Base-by-base conservation (phyloP, 2,329 filamentous ascomycete genomes). In the Fusarium anguioides region DNA sequence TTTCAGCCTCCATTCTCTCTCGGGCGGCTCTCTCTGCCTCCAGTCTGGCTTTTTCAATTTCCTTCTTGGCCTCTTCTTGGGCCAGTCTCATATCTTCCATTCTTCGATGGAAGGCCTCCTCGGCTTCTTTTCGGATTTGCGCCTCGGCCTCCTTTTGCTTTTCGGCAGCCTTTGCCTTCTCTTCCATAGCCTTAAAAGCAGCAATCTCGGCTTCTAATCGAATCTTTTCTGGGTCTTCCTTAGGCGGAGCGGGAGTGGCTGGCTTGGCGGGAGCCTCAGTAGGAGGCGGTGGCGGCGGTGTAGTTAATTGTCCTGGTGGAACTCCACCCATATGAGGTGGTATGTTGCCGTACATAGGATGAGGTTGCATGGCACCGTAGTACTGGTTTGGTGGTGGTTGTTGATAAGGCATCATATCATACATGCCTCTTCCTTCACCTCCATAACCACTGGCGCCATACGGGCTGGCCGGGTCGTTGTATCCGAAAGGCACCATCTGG, bases 151-250 rank as follows among this genome's bases (percentile, higher is more conserved):
- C 81, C 6, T 76, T 77, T 55, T 81, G 78, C 69, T 77, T 81
- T 31, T 82, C 80, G 11, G 79, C 80, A 12, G 81, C 81, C 50
- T 82, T 83, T 60, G 78, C 80, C 64, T 77, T 79, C 27, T 81
- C 81, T 56, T 83, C 77, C 27, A 81, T 81, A 6, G 76, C 78
- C 63, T 86, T 81, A 40, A 86, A 80, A 11, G 79, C 77, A 14
- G 83, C 81, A 17, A 92, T 77, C 69, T 90, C 84, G 64, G 86
- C 83, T 63, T 89, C 84, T 56, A 90, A 83, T n/a, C 81, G 81
- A 64, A 90, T 80, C 70, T 87, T 87, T 55, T 90, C 85, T 3
- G 85, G 82, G 51, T 90, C 86, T 17, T 74, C 86, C 27, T 74
- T 73, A 6, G 71, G 73, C 14, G 76, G 75, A 15, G 78, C 77